A percentile compares a stretch with the other conserved stretches of the same genome.
phyloP scores from a whole-genome alignment of 2,329 filamentous ascomycete species.

The Daldinia sp. region DNA sequence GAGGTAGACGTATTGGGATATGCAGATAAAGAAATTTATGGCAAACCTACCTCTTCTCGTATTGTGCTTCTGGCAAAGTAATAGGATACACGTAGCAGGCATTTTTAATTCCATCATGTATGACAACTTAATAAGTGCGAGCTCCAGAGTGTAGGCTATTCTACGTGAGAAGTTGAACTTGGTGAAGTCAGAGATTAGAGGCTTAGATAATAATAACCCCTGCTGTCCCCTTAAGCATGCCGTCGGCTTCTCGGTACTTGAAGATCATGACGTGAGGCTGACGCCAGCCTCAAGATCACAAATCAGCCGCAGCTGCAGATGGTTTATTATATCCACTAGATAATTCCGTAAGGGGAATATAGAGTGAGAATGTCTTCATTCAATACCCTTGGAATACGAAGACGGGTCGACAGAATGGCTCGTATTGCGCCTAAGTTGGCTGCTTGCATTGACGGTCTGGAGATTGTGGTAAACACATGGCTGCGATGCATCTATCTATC shows the following conservation, averaged over 20 bases:
- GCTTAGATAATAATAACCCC: not conserved
- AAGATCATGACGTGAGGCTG: slow-evolving; percentile 1
- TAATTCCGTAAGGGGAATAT: slow-evolving; percentile 6
- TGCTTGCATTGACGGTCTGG: not conserved
- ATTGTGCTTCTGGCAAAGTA: not conserved
- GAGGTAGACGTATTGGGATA: not conserved
- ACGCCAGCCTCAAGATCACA: not conserved
- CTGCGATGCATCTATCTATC: not conserved
- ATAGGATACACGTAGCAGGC: not conserved
- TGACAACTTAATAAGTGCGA: not conserved
- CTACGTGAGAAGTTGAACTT: not conserved
- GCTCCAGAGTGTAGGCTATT: not conserved
- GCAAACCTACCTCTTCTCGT: not conserved
- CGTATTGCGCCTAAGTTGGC: slow-evolving; percentile 31
- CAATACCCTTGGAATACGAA: slow-evolving; percentile 1
- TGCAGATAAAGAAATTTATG: not conserved
- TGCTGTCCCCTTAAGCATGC: not conserved
- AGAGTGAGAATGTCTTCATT: slow-evolving; percentile 1
- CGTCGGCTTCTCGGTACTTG: not conserved
- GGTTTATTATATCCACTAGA: not conserved
- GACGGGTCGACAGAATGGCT: slow-evolving; percentile 33
- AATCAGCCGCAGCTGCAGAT: not conserved
- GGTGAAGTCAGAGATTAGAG: not conserved
- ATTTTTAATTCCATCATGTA: not conserved
- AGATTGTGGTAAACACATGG: not conserved